Base-by-base conservation (phyloP, 1,139 yeast genomes). In the Geotrichum cucujoidarum region DNA sequence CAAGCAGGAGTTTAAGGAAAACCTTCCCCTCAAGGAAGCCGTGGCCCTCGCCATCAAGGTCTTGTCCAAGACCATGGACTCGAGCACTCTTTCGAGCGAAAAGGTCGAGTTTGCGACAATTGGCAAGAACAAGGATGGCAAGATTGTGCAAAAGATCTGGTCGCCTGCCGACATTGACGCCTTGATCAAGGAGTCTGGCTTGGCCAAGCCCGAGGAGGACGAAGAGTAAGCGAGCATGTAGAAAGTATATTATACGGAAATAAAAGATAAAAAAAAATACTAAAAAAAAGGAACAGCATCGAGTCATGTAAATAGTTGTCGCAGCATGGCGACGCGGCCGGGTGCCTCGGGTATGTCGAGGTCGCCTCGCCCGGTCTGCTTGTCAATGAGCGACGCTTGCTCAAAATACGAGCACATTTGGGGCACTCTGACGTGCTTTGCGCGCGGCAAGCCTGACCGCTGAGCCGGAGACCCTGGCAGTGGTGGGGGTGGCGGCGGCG, bases 1-100 rank as follows among this genome's bases (percentile, higher is more conserved):
- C 63, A 94, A 92, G 69, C 95, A 90, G 71, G 98, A 94, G 62
- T 94, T 86, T 71, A 88, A 85, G 63, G 94, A 87, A 58, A 94
- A 84, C 51, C 68, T 88, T 61, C 69, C 76, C 17, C 73, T 94
- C 58, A 78, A 81, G 53, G 94, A 84, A 46, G 97, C 96, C 2
- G 78, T 88, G 54, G 88, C 83, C 57, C 73, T 92, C 64, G 97
- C 97, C 5, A 75, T 92, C 62, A 89, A 89, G 70, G 95, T 94
- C 36, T 77, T 94, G 56, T 81, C 94, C 48, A 94, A 94, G 72
- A 94, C 98, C 11, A 89, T 94, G 76, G 99, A 94, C 67, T 77
- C 87, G 49, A 80, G 95, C 39, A 81, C 87, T 48, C 74, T 94
- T 62, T 85, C 89, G 31, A 78, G 88, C 62, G 96, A 89, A 52